phyloP scores from a whole-genome alignment of 495 filamentous ascomycete species.

The Aspergillus saccharolyticus region DNA sequence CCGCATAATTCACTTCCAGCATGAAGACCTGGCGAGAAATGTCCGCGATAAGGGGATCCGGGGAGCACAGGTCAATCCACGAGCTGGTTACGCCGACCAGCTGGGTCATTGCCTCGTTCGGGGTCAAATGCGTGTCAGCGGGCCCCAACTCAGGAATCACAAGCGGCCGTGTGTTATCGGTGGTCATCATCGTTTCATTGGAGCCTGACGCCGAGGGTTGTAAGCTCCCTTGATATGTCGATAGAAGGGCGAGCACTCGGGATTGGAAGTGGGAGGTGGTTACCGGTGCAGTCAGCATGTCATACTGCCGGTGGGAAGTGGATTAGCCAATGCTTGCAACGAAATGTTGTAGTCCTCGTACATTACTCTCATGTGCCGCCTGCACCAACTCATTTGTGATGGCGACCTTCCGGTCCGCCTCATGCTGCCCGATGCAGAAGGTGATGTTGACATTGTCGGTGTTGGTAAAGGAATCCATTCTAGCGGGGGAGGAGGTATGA shows the following conservation, averaged over 20 bases:
- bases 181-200: conserved; percentile 32
- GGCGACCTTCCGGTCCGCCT: conserved; percentile 55
- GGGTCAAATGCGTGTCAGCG: conserved; percentile 68
- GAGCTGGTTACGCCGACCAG: conserved; percentile 69
- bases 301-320: conserved; percentile 58
- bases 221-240: conserved; percentile 47
- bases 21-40: conserved; percentile 85
- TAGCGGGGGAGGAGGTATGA: conserved; percentile 6
- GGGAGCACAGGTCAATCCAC: conserved; percentile 87
- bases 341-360: conserved; percentile 22
- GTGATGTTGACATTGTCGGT: conserved; percentile 53
- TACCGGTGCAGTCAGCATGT: conserved; percentile 85
- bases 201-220: conserved; percentile 27
- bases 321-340: conserved; percentile 9
- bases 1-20: conserved; percentile 87
- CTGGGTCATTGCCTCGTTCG: conserved; percentile 64
- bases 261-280: conserved; percentile 79
- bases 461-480: conserved; percentile 41
- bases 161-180: conserved; percentile 41
- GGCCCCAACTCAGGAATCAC: conserved; percentile 66
- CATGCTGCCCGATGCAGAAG: conserved; percentile 84
- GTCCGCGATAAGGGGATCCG: conserved; percentile 73
- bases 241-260: conserved; percentile 61
- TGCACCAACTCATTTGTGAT: conserved; percentile 60
- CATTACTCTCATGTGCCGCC: conserved; percentile 58